A percentile compares a stretch with the other conserved stretches of the same genome.
phyloP scores from a whole-genome alignment of 2,329 filamentous ascomycete genomes.

The Sordariomycetes sp. region DNA sequence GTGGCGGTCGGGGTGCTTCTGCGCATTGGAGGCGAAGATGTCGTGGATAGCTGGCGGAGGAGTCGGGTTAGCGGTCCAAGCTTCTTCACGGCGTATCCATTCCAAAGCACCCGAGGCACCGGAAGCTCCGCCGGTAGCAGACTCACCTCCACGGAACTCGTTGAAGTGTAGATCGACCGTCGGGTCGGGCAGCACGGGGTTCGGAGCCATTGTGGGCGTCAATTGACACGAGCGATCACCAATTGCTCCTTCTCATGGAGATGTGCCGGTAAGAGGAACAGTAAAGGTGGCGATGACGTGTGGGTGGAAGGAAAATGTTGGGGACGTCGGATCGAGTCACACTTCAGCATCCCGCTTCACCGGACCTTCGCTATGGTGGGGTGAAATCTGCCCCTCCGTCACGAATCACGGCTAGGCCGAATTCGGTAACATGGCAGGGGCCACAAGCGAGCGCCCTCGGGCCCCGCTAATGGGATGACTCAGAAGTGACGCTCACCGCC shows the following conservation, averaged over 20 bases:
- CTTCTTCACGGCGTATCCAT: background rate
- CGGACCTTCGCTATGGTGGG: background rate
- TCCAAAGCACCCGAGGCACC: background rate
- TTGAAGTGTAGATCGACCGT: conserved; percentile 56
- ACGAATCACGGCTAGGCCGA: background rate
- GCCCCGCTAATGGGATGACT: background rate
- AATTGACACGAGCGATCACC: background rate
- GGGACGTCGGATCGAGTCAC: background rate
- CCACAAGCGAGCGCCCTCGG: too few species aligned
- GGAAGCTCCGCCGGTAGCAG: background rate
- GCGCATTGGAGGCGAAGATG: conserved; percentile 53
- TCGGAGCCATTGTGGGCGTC: conserved; percentile 5
- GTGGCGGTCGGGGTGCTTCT: conserved; percentile 46
- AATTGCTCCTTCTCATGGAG: background rate
- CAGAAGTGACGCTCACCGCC: background rate
- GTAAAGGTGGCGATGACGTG: background rate
- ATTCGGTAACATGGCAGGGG: background rate
- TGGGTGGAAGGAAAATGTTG: background rate
- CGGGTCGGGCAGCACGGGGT: conserved; percentile 40
- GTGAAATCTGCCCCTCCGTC: background rate
- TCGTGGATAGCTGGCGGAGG: conserved; percentile 46
- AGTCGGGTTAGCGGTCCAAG: background rate
- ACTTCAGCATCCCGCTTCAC: background rate
- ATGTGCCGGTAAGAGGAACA: background rate
- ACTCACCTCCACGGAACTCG: conserved; percentile 37